These are phyloP conservation scores for Candida coquimbonensis DNA, from an alignment of 805 yeast genomes.

Conservation along the genomic window DNA sequence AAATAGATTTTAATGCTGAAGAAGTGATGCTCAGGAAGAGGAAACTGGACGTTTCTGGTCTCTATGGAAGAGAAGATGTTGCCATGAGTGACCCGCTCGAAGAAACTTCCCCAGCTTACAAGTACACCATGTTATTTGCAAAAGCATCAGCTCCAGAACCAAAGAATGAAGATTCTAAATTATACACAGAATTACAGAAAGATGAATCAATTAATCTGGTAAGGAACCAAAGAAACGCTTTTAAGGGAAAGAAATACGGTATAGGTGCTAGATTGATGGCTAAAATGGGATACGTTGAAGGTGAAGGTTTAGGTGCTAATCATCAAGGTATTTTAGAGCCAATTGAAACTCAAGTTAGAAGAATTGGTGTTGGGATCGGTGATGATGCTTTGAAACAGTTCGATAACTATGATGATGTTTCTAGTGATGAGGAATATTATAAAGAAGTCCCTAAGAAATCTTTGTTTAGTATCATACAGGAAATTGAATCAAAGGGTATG, in stretches of 20 bases:
- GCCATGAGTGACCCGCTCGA: neutral
- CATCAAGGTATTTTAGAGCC: conserved; percentile 78
- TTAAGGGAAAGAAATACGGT: conserved; percentile 47
- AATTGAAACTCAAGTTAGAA: conserved; percentile 56
- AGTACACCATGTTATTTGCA: neutral
- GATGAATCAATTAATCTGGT: neutral
- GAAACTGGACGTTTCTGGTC: neutral
- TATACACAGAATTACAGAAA: neutral
- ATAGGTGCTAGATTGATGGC: conserved; percentile 74
- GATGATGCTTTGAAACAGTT: conserved; percentile 30
- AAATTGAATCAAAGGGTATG: conserved; percentile 17
- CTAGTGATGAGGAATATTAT: conserved; percentile 20
- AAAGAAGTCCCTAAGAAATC: conserved; percentile 23
- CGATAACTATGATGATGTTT: conserved; percentile 10
- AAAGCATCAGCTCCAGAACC: neutral
- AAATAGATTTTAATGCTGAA: neutral
- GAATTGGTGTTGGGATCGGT: conserved; percentile 67
- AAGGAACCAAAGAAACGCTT: conserved; percentile 7
- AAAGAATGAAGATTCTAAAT: neutral
- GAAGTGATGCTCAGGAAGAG: neutral
- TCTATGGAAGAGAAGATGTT: conserved; percentile 13
- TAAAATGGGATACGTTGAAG: conserved; percentile 83
- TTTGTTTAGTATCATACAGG: conserved; percentile 16
- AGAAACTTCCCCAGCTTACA: neutral
- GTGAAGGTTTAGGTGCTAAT: conserved; percentile 74